Base-by-base conservation (phyloP, 345 rosid genomes). In the Populus nigra region DNA sequence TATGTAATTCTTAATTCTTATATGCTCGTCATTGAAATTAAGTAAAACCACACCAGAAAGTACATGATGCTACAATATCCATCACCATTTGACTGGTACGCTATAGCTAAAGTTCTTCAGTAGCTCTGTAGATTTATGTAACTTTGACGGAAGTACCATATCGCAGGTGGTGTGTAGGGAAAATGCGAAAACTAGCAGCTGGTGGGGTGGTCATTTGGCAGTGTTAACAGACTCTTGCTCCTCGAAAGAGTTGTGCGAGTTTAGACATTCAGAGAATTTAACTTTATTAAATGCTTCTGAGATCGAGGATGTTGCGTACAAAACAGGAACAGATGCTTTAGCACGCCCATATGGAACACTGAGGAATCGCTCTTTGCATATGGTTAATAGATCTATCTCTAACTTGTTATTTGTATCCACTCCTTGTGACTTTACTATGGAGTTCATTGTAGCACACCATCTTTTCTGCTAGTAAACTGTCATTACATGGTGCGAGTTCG, bases 201-300 rank as follows among this genome's bases (percentile, higher is more conserved):
- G 99, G 98, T 50, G 33, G 3, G 98, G 99, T 81, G 97, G 99
- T 65, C 99, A 94, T 77, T 92, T 98, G 31, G 99, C 96, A 83
- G 97, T 94, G 59, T 31, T 29, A 29, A 29, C 31, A 29, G 31
- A 29, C 82, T 96, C 99, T 61, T 96, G 92, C 78, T 96, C 97
- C 68, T 87, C 92, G 80, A 96, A 94, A 82, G 97, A 94, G 83
- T 82, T 94, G 69, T 94, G 99, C 12, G 98, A 65, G 2, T 2
- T 31, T 31, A 31, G 31, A 31, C 31, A 2, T 31, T 31, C 31
- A 31, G 97, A 94, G 73, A 85, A 69, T 75, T 85, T 90, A 73
- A 94, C 90, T 31, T 85, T 78, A 76, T 84, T 88, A 75, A 94
- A 90, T 87, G 98, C 97, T 79, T 86, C 86, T 25, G 73, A 75